phyloP scores from a whole-genome alignment of 495 filamentous ascomycete species.

The Penicillium nucicola region DNA sequence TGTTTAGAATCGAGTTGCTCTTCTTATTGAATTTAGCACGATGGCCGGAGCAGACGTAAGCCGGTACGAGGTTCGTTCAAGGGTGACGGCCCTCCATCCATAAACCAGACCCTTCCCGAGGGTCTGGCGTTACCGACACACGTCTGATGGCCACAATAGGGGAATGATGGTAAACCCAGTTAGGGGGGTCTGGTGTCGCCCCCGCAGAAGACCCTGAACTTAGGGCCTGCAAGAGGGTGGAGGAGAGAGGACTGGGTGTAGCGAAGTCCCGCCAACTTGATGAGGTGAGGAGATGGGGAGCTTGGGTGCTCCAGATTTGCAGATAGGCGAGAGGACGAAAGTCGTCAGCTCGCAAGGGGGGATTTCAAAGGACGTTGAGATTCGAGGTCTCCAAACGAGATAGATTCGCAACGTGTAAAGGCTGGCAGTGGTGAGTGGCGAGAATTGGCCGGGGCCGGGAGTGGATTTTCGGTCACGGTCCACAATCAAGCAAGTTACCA shows the following conservation, averaged over 20 bases:
- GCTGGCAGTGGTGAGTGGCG: constrained; percentile 1
- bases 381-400: neutral
- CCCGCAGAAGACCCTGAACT: constrained; percentile 88
- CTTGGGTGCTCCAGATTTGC: constrained; percentile 37
- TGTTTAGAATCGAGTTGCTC: constrained; percentile 3
- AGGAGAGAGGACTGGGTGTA: constrained; percentile 73
- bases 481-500: neutral
- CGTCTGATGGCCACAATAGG: constrained; percentile 39
- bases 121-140: constrained; percentile 46
- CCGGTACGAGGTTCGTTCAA: constrained; percentile 33
- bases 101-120: constrained; percentile 47
- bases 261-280: constrained; percentile 97
- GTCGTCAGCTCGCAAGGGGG: constrained; percentile 9
- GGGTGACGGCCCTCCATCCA: constrained; percentile 39
- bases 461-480: constrained; percentile 1
- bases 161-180: constrained; percentile 52
- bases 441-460: neutral
- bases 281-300: constrained; percentile 48
- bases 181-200: constrained; percentile 98
- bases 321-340: constrained; percentile 12
- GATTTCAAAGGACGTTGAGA: neutral
- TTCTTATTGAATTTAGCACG: constrained; percentile 8
- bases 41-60: constrained; percentile 29
- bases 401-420: neutral
- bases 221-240: constrained; percentile 90